Conservation (phyloP, 177 flowering plant genomes). For the Vitis hybrid region DNA sequence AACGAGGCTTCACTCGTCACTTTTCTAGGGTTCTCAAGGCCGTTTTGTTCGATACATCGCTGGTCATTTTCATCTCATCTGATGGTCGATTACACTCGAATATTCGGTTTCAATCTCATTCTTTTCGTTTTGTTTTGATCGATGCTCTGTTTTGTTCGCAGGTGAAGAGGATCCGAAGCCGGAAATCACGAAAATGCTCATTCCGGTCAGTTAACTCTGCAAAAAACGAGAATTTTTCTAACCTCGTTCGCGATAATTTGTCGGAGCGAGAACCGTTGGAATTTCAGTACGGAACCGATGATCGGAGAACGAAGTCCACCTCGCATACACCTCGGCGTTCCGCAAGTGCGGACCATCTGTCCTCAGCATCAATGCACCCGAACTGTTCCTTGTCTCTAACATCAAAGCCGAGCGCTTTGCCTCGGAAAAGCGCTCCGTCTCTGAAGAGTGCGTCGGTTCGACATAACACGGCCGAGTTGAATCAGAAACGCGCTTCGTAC, state of each 20-base stretch:
- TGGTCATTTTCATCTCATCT: not conserved
- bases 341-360: too few species aligned
- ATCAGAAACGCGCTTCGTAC: not conserved
- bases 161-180: constrained; percentile 6
- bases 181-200: not conserved
- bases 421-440: not conserved
- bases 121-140: not conserved
- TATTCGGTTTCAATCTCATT: not conserved
- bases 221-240: not conserved
- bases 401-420: not conserved
- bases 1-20: not conserved
- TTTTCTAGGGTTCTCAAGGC: constrained; percentile 13
- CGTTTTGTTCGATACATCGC: constrained; percentile 2
- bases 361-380: not conserved
- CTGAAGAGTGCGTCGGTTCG: too few species aligned
- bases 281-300: not conserved
- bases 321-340: too few species aligned
- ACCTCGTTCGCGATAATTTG: not conserved
- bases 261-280: not conserved
- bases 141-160: not conserved
- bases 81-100: not conserved
- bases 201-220: not conserved
- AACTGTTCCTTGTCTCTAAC: not conserved
- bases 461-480: not conserved
- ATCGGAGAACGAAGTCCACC: not conserved